Conservation (phyloP, 495 filamentous ascomycete genomes). For the Penicillium egyptiacum region DNA sequence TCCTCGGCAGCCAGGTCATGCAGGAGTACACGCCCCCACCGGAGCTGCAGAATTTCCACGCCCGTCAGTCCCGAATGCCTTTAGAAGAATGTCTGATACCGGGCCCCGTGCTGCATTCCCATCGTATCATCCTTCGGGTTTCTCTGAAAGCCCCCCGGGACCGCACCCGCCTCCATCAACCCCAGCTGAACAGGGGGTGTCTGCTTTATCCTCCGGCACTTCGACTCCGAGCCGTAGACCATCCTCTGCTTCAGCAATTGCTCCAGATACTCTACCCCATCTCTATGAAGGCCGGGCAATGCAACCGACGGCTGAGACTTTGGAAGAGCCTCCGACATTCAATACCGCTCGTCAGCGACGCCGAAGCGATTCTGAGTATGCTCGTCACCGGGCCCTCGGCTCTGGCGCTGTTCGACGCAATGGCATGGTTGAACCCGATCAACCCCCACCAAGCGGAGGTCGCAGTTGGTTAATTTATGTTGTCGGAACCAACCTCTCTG, state of each 20-base stretch:
- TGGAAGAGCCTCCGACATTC: slow-evolving; percentile 27
- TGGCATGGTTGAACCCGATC: slow-evolving; percentile 66
- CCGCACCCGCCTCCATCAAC: slow-evolving; percentile 68
- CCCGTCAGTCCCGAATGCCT: slow-evolving; percentile 34
- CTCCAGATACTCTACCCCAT: slow-evolving; percentile 36
- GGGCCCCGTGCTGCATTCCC: slow-evolving; percentile 26
- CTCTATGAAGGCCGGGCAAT: slow-evolving; percentile 36
- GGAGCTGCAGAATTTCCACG: slow-evolving; percentile 49
- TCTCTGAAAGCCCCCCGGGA: slow-evolving; percentile 60
- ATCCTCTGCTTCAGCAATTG: slow-evolving; percentile 52
- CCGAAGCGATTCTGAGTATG: slow-evolving; percentile 62
- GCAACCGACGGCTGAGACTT: slow-evolving; percentile 34
- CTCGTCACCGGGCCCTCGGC: slow-evolving; percentile 58
- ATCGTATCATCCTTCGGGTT: slow-evolving; percentile 38
- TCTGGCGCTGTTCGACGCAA: slow-evolving; percentile 64
- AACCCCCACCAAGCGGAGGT: slow-evolving; percentile 47
- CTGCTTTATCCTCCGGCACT: slow-evolving; percentile 56
- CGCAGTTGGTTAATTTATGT: slow-evolving; percentile 81
- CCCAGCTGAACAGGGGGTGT: slow-evolving; percentile 61
- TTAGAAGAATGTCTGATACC: slow-evolving; percentile 43
- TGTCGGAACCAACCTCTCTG: slow-evolving; percentile 71
- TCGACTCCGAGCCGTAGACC: slow-evolving; percentile 56
- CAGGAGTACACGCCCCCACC: slow-evolving; percentile 39
- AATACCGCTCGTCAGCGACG: slow-evolving; percentile 52
- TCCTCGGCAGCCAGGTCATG: slow-evolving; percentile 51